Evolutionary conservation across 176 grass and related monocot genomes (phyloP).

Genomic region (Miscanthus lutarioriparius): DNA sequence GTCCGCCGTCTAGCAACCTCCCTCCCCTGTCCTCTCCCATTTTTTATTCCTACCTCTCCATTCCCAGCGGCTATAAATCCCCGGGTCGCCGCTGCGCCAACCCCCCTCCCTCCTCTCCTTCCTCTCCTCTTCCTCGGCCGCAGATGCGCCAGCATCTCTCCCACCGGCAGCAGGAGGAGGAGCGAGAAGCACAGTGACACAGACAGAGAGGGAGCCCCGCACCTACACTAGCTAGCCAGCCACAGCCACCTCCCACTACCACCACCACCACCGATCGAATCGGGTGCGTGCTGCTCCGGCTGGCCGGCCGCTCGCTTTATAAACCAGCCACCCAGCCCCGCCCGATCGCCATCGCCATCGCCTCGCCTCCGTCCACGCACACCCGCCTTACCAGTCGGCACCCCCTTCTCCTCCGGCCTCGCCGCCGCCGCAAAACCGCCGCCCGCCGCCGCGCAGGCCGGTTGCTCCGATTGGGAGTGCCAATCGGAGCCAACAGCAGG

Average conservation of each 20-base stretch:
- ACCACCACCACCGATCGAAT: conserved; percentile 21
- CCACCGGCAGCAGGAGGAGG: neutral
- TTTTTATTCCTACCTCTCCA: conserved; percentile 16
- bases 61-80: conserved; percentile 35
- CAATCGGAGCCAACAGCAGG: conserved; percentile 2
- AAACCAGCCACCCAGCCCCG: neutral
- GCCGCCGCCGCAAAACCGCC: neutral
- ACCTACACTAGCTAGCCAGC: neutral
- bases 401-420: neutral
- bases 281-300: conserved; percentile 17
- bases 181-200: neutral
- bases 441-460: neutral
- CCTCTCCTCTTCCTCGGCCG: neutral
- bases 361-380: neutral
- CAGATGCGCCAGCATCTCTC: neutral
- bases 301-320: neutral
- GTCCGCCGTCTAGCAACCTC: neutral
- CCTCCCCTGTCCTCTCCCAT: too few species aligned
- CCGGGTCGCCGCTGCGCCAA: neutral
- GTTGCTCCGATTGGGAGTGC: conserved; percentile 25
- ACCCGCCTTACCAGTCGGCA: neutral
- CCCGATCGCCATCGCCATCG: neutral
- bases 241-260: neutral
- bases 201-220: neutral
- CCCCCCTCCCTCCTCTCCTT: conserved; percentile 4